These are phyloP conservation scores for Magnaporthiopsis rhizophila DNA, from an alignment of 2,329 filamentous ascomycete genomes.

Conservation along the genomic window DNA sequence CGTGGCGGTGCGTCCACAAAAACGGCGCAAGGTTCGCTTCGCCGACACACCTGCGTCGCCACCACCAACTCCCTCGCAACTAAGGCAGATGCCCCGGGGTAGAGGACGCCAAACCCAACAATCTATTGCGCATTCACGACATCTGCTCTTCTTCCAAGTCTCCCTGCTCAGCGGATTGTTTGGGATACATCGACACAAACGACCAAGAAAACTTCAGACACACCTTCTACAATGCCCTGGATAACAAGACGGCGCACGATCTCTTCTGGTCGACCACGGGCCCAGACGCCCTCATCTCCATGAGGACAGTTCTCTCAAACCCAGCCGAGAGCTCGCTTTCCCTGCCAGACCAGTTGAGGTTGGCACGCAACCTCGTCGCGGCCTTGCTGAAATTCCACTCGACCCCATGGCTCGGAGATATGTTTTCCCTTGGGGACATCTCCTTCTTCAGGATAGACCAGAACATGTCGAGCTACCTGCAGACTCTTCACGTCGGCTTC, in stretches of 20 bases:
- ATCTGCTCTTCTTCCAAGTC: slow-evolving; percentile 1
- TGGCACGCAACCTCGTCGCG: slow-evolving; percentile 8
- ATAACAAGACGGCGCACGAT: background rate
- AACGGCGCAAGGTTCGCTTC: background rate
- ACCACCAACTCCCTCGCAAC: too few species aligned
- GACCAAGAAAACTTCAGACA: slow-evolving; percentile 6
- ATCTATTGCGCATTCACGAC: slow-evolving; percentile 1
- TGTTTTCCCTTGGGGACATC: slow-evolving; percentile 12
- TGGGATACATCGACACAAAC: slow-evolving; percentile 7
- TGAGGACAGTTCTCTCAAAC: slow-evolving; percentile 4
- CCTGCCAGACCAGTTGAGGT: slow-evolving; percentile 8
- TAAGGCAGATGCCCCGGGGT: too few species aligned
- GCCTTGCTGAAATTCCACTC: slow-evolving; percentile 13
- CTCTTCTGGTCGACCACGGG: background rate
- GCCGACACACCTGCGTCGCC: background rate
- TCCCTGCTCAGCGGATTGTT: slow-evolving; percentile 1
- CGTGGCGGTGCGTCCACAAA: background rate
- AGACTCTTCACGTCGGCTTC: slow-evolving; percentile 12
- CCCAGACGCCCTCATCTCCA: background rate
- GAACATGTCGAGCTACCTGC: slow-evolving; percentile 11
- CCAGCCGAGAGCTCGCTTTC: slow-evolving; percentile 1
- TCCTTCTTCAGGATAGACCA: slow-evolving; percentile 10
- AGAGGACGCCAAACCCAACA: background rate
- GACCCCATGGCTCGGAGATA: slow-evolving; percentile 11
- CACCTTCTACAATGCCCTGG: slow-evolving; percentile 6